These are phyloP conservation scores for Volvox carteri DNA, from an alignment of 163 green algal genomes.

Conservation along the genomic window DNA sequence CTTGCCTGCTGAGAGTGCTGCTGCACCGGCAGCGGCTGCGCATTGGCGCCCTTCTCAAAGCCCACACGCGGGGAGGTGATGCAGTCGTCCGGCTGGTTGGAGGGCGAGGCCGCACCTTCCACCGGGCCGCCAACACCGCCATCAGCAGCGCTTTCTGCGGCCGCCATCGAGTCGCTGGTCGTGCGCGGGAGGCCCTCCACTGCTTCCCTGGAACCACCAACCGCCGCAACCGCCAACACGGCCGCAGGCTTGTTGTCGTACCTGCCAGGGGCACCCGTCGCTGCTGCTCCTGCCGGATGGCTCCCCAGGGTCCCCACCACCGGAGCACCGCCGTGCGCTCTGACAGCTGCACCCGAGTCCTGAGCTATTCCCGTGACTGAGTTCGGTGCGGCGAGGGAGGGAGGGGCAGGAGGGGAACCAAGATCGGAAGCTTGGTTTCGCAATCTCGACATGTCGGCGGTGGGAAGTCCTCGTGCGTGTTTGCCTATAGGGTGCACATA, in stretches of 20 bases:
- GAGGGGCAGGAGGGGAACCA: too few species aligned
- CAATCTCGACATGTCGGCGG: too few species aligned
- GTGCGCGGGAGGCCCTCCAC: conserved; percentile 2
- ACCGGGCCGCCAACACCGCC: neutral
- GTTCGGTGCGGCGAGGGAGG: too few species aligned
- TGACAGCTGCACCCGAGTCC: too few species aligned
- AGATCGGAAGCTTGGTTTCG: too few species aligned
- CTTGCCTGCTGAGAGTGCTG: too few species aligned
- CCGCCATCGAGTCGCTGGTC: conserved; percentile 56
- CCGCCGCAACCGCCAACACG: conserved; percentile 26
- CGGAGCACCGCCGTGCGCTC: too few species aligned
- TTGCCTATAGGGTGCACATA: too few species aligned
- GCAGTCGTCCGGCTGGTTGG: neutral
- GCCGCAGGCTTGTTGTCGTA: neutral
- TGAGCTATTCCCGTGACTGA: too few species aligned
- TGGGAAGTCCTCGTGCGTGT: too few species aligned
- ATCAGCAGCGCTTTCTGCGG: conserved; percentile 42
- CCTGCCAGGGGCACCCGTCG: neutral
- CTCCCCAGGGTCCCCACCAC: neutral
- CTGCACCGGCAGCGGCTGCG: too few species aligned
- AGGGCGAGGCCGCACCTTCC: neutral
- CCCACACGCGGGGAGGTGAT: conserved; percentile 13
- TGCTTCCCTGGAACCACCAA: neutral
- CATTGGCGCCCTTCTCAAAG: too few species aligned
- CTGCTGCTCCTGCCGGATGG: neutral